Base-by-base conservation (phyloP, 2,329 filamentous ascomycete species). In the Aspergillus pseudoterreus region DNA sequence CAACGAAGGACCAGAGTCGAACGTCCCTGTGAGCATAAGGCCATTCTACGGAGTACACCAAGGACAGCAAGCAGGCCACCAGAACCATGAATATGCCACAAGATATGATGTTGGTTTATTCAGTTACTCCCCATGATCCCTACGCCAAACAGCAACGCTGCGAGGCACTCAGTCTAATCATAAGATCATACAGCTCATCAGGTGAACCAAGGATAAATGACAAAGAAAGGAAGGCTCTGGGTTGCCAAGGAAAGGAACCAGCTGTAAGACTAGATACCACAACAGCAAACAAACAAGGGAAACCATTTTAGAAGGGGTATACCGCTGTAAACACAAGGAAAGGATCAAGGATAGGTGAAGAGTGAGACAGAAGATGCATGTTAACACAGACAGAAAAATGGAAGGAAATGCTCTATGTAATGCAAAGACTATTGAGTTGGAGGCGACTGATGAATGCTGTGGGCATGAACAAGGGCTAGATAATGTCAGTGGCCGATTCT, bases 381-480 rank as follows among this genome's bases (percentile, higher is more conserved):
- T 43, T n/a, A 50, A 43, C 19, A 49, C 24, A 32, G 22, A n/a
- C n/a, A 39, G 27, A 49, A 14, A 19, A 42, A 43, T 33, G 43
- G 22, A 36, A 45, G 46, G 8, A 45, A 45, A 46, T 27, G 45
- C 42, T 35, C 10, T 42, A 52, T 43, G 43, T 14, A 47, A 48
- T 44, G 49, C 12, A 57, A 47, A 47, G 35, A 49, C 42, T 24
- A 10, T 19, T 46, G 42, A 49, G 27, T 22, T 15, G 44, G 44
- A 15, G 50, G 36, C 57, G 64, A 58, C 52, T 64, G 60, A 49
- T 72, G 66, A 41, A 65, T 61, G 41, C 49, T 62, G 62, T 76
- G 70, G 49, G 73, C 73, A 50, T 75, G 63, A 59, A 73, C 57
- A 55, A 76, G 71, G 55, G 71, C 73, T 76, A 53, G 12, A 4